phyloP scores from a whole-genome alignment of 768 basidiomycete species.

The Agrocybe praecox region DNA sequence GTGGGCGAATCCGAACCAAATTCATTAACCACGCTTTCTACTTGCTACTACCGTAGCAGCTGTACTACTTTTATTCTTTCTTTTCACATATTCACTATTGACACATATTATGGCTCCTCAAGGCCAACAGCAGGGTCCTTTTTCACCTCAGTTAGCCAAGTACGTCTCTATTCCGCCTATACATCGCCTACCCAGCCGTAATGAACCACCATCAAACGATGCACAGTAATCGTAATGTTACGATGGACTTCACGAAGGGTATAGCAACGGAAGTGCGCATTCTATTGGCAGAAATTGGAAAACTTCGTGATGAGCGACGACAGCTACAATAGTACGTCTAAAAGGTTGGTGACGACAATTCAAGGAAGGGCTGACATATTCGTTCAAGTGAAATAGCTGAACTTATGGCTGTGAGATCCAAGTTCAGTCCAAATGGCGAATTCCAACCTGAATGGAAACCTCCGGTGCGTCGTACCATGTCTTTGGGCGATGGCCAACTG shows the following conservation, averaged over 20 bases:
- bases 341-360: not conserved
- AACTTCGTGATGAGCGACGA: conserved; percentile 75
- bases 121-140: conserved; percentile 24
- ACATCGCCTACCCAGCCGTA: conserved; percentile 1
- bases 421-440: conserved; percentile 80
- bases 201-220: conserved; percentile 7
- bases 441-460: conserved; percentile 77
- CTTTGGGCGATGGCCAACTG: not conserved
- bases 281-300: conserved; percentile 78
- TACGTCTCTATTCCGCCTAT: conserved; percentile 7
- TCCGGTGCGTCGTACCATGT: conserved; percentile 39
- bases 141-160: conserved; percentile 25
- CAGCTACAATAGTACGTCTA: conserved; percentile 72
- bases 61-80: conserved; percentile 1
- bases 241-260: conserved; percentile 85
- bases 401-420: conserved; percentile 80
- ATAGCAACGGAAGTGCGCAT: conserved; percentile 79
- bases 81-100: conserved; percentile 2
- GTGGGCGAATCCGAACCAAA: conserved; percentile 1
- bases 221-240: conserved; percentile 33
- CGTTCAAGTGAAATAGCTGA: conserved; percentile 75
- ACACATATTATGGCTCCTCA: conserved; percentile 23
- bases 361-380: not conserved
- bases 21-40: conserved; percentile 2
- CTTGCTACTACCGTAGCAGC: conserved; percentile 2